Percentiles rank a stretch among this genome's conserved stretches.
Evolutionary conservation across 805 yeast species (phyloP).

Genomic region (Cyberlindnera japonica): DNA sequence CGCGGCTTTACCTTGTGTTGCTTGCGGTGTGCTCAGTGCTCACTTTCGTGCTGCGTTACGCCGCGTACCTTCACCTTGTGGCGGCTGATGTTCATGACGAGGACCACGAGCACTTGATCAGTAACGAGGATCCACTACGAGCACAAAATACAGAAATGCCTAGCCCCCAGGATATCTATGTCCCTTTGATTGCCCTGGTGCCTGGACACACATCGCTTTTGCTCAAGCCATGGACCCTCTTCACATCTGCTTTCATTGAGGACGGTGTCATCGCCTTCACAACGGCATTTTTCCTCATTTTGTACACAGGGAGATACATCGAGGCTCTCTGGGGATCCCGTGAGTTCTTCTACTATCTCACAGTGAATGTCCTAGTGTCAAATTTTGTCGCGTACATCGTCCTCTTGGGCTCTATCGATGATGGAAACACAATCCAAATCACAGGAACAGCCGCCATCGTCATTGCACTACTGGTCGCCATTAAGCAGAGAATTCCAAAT

Average conservation of each 20-base stretch:
- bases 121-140: slow-evolving; percentile 3
- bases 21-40: slow-evolving; percentile 24
- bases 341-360: slow-evolving; percentile 42
- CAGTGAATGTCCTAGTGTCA: slow-evolving; percentile 33
- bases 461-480: slow-evolving; percentile 50
- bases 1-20: slow-evolving; percentile 26
- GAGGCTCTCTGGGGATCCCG: slow-evolving; percentile 53
- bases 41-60: slow-evolving; percentile 31
- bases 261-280: slow-evolving; percentile 38
- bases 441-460: slow-evolving; percentile 23
- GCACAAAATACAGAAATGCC: slow-evolving; percentile 24
- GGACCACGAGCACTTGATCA: slow-evolving; percentile 23
- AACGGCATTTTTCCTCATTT: slow-evolving; percentile 35
- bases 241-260: slow-evolving; percentile 46
- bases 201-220: slow-evolving; percentile 40
- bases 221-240: slow-evolving; percentile 46
- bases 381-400: slow-evolving; percentile 34
- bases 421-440: slow-evolving; percentile 12
- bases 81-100: slow-evolving; percentile 22
- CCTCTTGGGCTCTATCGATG: slow-evolving; percentile 11
- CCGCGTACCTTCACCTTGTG: slow-evolving; percentile 28
- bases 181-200: slow-evolving; percentile 48
- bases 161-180: slow-evolving; percentile 43
- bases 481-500: slow-evolving; percentile 52
- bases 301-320: slow-evolving; percentile 51